These are phyloP conservation scores for Exophiala viscosa DNA, from an alignment of 2,329 filamentous ascomycete species.

Conservation along the genomic window DNA sequence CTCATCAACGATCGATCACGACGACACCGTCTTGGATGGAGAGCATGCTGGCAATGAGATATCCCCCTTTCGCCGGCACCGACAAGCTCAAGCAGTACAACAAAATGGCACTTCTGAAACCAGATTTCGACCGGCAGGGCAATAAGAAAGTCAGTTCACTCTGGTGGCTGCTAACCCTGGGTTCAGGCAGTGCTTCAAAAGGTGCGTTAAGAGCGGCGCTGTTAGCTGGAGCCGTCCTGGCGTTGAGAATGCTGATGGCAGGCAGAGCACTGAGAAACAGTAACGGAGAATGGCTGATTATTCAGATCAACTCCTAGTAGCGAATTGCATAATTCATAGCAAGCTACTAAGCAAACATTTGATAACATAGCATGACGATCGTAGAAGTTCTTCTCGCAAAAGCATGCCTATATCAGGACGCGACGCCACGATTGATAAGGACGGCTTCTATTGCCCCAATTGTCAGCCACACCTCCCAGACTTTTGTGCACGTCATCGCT, in stretches of 20 bases:
- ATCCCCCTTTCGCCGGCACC: slow-evolving; percentile 56
- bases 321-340: not conserved
- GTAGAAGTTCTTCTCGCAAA: no score
- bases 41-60: slow-evolving; percentile 53
- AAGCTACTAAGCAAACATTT: not conserved
- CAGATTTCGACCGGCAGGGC: slow-evolving; percentile 61
- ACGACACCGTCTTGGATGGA: slow-evolving; percentile 61
- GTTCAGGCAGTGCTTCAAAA: slow-evolving; percentile 17
- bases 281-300: not conserved
- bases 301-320: not conserved
- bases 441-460: not conserved
- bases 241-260: slow-evolving; percentile 9
- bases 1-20: slow-evolving; percentile 57
- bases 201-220: slow-evolving; percentile 16
- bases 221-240: slow-evolving; percentile 11
- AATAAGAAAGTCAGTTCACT: slow-evolving; percentile 24
- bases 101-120: slow-evolving; percentile 50
- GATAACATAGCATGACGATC: no score
- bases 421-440: no score
- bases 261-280: not conserved
- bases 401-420: no score
- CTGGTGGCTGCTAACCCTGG: slow-evolving; percentile 27
- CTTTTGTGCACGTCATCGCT: slow-evolving; percentile 1
- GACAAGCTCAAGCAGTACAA: slow-evolving; percentile 51
- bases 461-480: not conserved